Evolutionary conservation across 2,329 filamentous ascomycete genomes (phyloP), one percentile per base, ranked within the genome.

Genomic region (Hypocreales sp.): DNA sequence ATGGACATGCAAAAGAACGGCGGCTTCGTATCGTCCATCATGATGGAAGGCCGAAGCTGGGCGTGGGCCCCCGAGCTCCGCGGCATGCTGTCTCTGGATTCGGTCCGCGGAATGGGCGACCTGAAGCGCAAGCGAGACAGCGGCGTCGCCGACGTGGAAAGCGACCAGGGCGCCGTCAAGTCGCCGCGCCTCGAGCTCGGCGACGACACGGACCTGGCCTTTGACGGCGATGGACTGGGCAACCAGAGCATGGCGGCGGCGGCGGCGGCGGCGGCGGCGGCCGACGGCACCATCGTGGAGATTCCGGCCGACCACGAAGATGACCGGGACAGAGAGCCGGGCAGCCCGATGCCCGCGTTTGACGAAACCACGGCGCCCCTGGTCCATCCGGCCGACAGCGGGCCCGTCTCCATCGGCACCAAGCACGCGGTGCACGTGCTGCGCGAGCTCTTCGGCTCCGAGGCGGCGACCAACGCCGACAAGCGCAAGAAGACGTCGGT

Each of bases 371-470:
- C 72, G 2, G 70, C 69, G 15, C 78, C 81, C 8, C 55, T 82
- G 4, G 69, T 86, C 4, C 80, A 90, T 44, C 81, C 84, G 8
- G 72, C 74, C 17, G 84, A 94, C 37, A 82, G 73, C 36, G 84
- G 84, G 0, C 80, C 83, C 0, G 78, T 95, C 7, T 93, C 86
- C 0, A 56, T 92, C 12, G 86, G 83, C 33, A 98, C 90, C 8
- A 90, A 92, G 54, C 86, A 93, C 45, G 90, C 90, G 19, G 92
- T 98, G 13, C 87, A 98, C 51, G 71, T 95, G 28, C 71, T 98
- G 7, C 79, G 90, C 29, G 84, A 94, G 32, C 68, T 80, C 15
- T 92, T 98, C 37, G 83, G 86, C 15, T 51, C 70, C 12, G 72
- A 81, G 18, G 75, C 72, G 5, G 78, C 75, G 25, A 63, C 67